phyloP scores from a whole-genome alignment of 2,329 filamentous ascomycete species.

The Microcyclosporella mali region DNA sequence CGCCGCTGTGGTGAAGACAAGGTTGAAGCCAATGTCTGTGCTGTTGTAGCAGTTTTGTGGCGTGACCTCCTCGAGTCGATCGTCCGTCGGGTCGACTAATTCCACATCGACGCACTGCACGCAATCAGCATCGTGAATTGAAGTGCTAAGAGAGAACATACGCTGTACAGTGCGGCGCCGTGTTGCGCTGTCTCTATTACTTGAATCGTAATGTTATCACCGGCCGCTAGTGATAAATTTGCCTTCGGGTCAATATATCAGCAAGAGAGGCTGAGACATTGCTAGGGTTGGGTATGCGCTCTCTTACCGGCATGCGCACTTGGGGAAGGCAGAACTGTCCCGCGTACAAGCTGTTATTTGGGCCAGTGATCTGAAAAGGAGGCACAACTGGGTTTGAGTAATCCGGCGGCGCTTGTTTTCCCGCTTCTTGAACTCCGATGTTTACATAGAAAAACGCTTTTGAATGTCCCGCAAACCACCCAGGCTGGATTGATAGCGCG shows the following conservation, averaged over 20 bases:
- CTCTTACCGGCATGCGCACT: conserved; percentile 62
- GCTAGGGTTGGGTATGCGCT: no score
- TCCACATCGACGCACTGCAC: conserved; percentile 86
- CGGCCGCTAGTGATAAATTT: conserved; percentile 61
- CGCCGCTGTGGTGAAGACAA: conserved; percentile 59
- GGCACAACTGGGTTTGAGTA: conserved; percentile 79
- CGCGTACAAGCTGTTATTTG: conserved; percentile 68
- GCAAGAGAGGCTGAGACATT: no score
- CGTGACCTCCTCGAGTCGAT: conserved; percentile 61
- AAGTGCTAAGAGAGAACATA: conserved; percentile 40
- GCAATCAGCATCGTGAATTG: neutral
- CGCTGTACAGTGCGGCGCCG: conserved; percentile 75
- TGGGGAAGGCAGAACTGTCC: conserved; percentile 86
- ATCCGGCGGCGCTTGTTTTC: conserved; percentile 61
- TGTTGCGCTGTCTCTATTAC: conserved; percentile 77
- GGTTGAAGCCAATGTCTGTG: conserved; percentile 65
- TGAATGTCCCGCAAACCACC: conserved; percentile 88
- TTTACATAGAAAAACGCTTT: conserved; percentile 85
- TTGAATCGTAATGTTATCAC: conserved; percentile 89
- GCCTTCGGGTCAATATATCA: conserved; percentile 24
- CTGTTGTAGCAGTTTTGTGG: conserved; percentile 84
- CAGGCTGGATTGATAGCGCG: conserved; percentile 83
- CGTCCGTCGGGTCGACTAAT: conserved; percentile 71
- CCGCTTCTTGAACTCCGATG: conserved; percentile 60
- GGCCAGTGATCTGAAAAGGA: conserved; percentile 76